These are phyloP conservation scores for Lithospermum erythrorhizon DNA, from an alignment of 257 asterid species.

Conservation along the genomic window DNA sequence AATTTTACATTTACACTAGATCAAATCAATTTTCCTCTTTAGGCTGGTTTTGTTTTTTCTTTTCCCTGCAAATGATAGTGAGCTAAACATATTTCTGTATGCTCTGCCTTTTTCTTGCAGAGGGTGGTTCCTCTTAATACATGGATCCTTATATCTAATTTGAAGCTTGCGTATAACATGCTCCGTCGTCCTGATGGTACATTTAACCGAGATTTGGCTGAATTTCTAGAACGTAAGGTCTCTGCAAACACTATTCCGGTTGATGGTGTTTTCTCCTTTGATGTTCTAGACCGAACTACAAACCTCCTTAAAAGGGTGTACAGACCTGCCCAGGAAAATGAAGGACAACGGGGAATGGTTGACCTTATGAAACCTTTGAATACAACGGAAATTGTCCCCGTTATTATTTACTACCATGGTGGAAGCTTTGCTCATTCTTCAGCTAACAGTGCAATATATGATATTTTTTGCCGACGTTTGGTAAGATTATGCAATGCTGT, in stretches of 20 bases:
- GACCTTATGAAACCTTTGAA: conserved; percentile 59
- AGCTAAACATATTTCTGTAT: not conserved
- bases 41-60: not conserved
- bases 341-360: conserved; percentile 22
- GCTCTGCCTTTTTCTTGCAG: conserved; percentile 23
- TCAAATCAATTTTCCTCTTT: not conserved
- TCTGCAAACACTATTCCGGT: conserved; percentile 61
- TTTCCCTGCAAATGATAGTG: not conserved
- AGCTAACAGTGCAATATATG: conserved; percentile 76
- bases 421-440: conserved; percentile 90
- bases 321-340: conserved; percentile 23
- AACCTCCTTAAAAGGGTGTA: conserved; percentile 59
- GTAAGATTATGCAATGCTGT: conserved; percentile 51
- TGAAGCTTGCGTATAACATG: conserved; percentile 76
- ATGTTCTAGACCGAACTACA: conserved; percentile 59
- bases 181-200: conserved; percentile 84
- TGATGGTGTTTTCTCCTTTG: conserved; percentile 67
- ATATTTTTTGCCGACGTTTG: conserved; percentile 70
- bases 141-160: conserved; percentile 74
- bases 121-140: conserved; percentile 79
- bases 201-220: conserved; percentile 62
- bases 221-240: conserved; percentile 70
- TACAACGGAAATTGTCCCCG: conserved; percentile 43
- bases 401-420: conserved; percentile 70
- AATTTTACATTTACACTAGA: too few species aligned